These are phyloP conservation scores for Trametes pubescens DNA, from an alignment of 1,284 basidiomycete genomes.

Conservation along the genomic window DNA sequence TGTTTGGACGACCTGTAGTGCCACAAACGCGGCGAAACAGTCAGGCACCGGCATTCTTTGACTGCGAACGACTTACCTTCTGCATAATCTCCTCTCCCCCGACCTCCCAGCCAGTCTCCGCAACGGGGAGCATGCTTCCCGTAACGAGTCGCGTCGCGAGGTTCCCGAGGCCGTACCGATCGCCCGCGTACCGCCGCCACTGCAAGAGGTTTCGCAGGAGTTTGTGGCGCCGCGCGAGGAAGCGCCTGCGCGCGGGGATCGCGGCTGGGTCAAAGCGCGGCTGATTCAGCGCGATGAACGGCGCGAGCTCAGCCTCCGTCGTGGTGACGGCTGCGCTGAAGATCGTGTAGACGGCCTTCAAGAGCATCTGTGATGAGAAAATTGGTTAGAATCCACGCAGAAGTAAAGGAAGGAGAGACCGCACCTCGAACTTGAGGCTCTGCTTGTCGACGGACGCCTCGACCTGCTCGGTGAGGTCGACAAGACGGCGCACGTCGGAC, in stretches of 20 bases:
- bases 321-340: constrained; percentile 67
- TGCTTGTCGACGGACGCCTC: constrained; percentile 78
- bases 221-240: constrained; percentile 75
- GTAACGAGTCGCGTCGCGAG: constrained; percentile 67
- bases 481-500: constrained; percentile 66
- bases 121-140: constrained; percentile 70
- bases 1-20: constrained; percentile 50
- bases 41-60: background rate
- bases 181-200: constrained; percentile 81
- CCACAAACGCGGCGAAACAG: background rate
- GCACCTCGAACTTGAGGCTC: constrained; percentile 76
- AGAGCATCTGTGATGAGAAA: constrained; percentile 58
- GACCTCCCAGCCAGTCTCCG: constrained; percentile 86
- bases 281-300: constrained; percentile 48
- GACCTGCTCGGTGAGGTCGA: constrained; percentile 85
- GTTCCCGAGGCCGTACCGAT: constrained; percentile 64
- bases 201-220: constrained; percentile 75
- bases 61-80: constrained; percentile 56
- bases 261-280: constrained; percentile 81
- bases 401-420: constrained; percentile 32
- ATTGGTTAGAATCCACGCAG: background rate
- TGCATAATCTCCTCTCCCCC: constrained; percentile 78
- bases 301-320: constrained; percentile 54
- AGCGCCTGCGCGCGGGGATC: constrained; percentile 75
- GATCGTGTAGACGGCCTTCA: constrained; percentile 66